These are phyloP conservation scores for Ceratocystis huliohia DNA, from an alignment of 2,329 filamentous ascomycete genomes.

Conservation along the genomic window DNA sequence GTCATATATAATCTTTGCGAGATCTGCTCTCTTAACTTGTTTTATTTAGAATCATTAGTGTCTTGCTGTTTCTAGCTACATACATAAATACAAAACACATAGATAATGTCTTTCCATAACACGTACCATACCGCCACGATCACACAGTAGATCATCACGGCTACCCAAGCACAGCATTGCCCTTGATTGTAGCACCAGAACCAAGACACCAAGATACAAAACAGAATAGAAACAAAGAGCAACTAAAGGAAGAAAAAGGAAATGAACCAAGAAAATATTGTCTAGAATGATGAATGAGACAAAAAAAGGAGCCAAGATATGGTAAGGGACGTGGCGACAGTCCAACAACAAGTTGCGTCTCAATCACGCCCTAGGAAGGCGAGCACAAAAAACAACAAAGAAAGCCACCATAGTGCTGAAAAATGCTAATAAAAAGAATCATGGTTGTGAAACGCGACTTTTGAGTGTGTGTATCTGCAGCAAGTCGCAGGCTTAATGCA, in stretches of 20 bases:
- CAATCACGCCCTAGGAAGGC: background rate
- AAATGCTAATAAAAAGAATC: background rate
- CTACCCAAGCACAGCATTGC: too few species aligned
- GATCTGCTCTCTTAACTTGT: background rate
- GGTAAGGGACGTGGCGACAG: too few species aligned
- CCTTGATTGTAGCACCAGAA: conserved; percentile 7
- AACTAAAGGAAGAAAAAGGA: background rate
- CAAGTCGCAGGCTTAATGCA: conserved; percentile 2
- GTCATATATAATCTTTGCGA: background rate
- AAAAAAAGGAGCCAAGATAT: too few species aligned
- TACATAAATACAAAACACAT: too few species aligned
- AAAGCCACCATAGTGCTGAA: conserved; percentile 5
- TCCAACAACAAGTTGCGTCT: too few species aligned
- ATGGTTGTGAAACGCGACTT: conserved; percentile 10
- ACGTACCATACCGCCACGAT: background rate
- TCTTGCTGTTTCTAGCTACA: too few species aligned
- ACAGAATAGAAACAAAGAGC: background rate
- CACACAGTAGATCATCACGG: background rate
- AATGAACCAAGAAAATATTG: background rate
- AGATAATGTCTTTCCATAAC: too few species aligned
- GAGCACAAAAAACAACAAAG: background rate
- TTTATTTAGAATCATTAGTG: background rate
- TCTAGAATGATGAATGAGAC: too few species aligned
- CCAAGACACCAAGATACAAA: conserved; percentile 3
- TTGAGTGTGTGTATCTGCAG: conserved; percentile 8